Evolutionary conservation across 768 basidiomycete genomes (phyloP), one percentile per base, ranked within the genome.

Genomic region (Ramaria rubella): DNA sequence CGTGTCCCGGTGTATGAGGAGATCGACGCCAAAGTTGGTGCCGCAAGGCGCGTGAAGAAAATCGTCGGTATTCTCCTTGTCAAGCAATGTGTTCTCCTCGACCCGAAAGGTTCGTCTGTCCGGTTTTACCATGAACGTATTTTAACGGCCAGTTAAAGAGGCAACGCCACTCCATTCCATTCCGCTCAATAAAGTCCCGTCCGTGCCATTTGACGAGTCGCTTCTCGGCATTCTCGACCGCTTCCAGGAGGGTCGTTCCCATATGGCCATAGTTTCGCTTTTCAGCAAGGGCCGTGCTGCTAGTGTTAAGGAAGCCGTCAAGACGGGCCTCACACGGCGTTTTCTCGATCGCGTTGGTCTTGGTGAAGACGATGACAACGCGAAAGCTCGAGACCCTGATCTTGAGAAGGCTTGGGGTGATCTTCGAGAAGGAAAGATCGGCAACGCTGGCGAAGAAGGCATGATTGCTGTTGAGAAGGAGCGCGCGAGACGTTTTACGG

Each of bases 221-320:
- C 74, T 95, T 1, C 78, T 94, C 14, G 83, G 87, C 24, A 89
- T 93, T 59, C 76, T 94, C 30, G 91, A 94, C 68, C 86, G 77
- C 59, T 94, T 94, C 68, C 91, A 94, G 68, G 90, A 92, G 65
- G 92, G 90, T 4, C 78, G 90, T 29, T 90, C 87, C 40, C 92
- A 95, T 67, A 94, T 95, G 81, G 92, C 92, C 21, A 87, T 94
- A 62, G 90, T 94, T 52, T 84, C 83, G 59, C 81, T 89, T 44
- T 81, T 87, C 62, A 86, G 83, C 52, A 77, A 64, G 64, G 68
- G 57, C 19, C 31, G 52, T 38, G 65, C 59, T 1, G 68, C 66
- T 45, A 68, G 66, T 24, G 65, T 92, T 55, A 92, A 91, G 78
- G 81, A 88, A 61, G 87, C 83, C 4, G 89, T 89, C 40, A 92